Base-by-base conservation (phyloP, 2,329 filamentous ascomycete species). In the Calonectria pseudoturangicola region DNA sequence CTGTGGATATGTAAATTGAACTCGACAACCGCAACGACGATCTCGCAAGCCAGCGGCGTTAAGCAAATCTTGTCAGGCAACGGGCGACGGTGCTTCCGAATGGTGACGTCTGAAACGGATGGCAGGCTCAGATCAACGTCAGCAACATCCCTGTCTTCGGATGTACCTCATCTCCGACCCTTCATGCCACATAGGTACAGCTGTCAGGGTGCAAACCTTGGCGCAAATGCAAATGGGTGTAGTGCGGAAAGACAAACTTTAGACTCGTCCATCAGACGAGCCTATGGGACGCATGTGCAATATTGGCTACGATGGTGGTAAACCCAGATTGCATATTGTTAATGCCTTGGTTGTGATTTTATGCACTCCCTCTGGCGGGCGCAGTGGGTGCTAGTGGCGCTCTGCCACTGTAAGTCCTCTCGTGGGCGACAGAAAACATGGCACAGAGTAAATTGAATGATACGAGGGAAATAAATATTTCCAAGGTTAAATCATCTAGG, bases 51-150 rank as follows among this genome's bases (percentile, higher is more conserved):
- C 15, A 8, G 10, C 54, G 54, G 54, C 54, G 54, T 60, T 60
- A 60, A 60, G 33, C 33, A 66, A 33, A 62, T 66, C 62, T 16
- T 30, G 43, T 27, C 47, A 28, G 75, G 70, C 66, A 70, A 39
- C 64, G 21, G 47, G 45, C 70, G 70, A 74, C 75, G 78, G 74
- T 75, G 72, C 76, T 66, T 68, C 78, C 77, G 75, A 67, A 68
- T 73, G 51, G 79, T 79, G 78, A 79, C 78, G 78, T 79, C 74
- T 79, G 74, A 78, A 79, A 79, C 75, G 68, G 73, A 74, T 70
- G 66, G 64, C 72, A 74, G 79, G 74, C 77, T 80, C 77, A 80
- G 74, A 76, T 79, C 75, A 75, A 79, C 76, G 76, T 78, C 77
- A 77, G 76, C 77, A 36, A 43, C 68, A 80, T 79, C 79, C 78